These are phyloP conservation scores for Cryphonectria radicalis DNA, from an alignment of 2,329 filamentous ascomycete genomes.

Conservation along the genomic window DNA sequence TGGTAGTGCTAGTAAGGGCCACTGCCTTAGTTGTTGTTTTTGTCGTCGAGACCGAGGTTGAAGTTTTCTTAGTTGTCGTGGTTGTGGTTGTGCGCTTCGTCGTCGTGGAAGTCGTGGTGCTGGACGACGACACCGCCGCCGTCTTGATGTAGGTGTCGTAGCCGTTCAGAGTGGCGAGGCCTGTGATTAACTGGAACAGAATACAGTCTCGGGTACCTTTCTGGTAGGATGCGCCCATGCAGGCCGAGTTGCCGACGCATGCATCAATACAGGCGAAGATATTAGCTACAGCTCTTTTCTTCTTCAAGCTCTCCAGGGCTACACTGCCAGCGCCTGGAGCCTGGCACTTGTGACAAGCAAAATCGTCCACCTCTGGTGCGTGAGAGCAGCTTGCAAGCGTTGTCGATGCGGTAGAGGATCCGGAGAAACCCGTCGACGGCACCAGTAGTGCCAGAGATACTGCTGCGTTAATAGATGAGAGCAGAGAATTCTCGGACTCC, in stretches of 20 bases:
- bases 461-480: background rate
- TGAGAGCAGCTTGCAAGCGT: background rate
- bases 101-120: background rate
- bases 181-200: background rate
- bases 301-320: background rate
- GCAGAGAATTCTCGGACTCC: background rate
- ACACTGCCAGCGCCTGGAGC: conserved; percentile 1
- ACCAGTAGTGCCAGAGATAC: background rate
- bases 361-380: background rate
- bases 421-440: background rate
- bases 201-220: background rate
- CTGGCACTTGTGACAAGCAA: background rate
- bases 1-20: background rate
- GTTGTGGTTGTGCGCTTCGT: background rate
- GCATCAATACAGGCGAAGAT: background rate
- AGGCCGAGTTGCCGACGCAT: background rate
- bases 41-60: background rate
- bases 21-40: background rate
- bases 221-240: background rate
- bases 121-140: no score
- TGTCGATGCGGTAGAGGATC: background rate
- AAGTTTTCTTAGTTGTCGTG: background rate
- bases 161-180: background rate
- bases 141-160: background rate
- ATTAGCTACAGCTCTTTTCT: background rate